These are phyloP conservation scores for Cyberlindnera suaveolens DNA, from an alignment of 805 yeast genomes.

Conservation along the genomic window DNA sequence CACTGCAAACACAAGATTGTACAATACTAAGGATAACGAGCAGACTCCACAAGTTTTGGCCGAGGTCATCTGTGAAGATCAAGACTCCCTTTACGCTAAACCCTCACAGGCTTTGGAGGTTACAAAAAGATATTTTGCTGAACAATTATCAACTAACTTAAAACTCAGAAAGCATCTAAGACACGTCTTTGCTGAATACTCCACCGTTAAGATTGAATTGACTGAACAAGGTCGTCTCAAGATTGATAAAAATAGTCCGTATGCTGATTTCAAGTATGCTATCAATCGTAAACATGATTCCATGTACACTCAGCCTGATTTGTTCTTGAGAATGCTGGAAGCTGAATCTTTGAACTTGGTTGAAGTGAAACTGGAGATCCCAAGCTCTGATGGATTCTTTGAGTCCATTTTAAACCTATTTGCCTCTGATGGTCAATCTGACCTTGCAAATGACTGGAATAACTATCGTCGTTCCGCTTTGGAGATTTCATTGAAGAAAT, in stretches of 20 bases:
- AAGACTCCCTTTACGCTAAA: constrained; percentile 45
- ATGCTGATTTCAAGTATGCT: constrained; percentile 88
- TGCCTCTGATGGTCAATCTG: constrained; percentile 75
- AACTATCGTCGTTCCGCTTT: constrained; percentile 62
- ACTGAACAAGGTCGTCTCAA: constrained; percentile 79
- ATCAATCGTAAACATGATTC: constrained; percentile 74
- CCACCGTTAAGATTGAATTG: constrained; percentile 63
- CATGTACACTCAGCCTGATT: constrained; percentile 68
- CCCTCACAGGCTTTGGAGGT: constrained; percentile 62
- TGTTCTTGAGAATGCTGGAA: constrained; percentile 81
- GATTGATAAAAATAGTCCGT: constrained; percentile 75
- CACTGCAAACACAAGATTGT: constrained; percentile 57
- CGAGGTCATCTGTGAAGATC: constrained; percentile 30
- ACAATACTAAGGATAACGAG: constrained; percentile 63
- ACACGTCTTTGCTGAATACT: constrained; percentile 54
- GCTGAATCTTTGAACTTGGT: constrained; percentile 81
- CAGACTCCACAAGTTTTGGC: constrained; percentile 58
- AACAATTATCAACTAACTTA: constrained; percentile 77
- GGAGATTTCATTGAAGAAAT: constrained; percentile 57
- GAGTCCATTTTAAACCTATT: constrained; percentile 48
- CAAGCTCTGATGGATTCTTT: constrained; percentile 30
- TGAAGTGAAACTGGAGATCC: constrained; percentile 50
- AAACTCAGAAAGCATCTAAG: constrained; percentile 67
- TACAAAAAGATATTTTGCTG: constrained; percentile 68
- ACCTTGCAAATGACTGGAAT: constrained; percentile 76